Evolutionary conservation across 768 basidiomycete genomes (phyloP).

Genomic region (Cystobasidiopsis lactophilus): DNA sequence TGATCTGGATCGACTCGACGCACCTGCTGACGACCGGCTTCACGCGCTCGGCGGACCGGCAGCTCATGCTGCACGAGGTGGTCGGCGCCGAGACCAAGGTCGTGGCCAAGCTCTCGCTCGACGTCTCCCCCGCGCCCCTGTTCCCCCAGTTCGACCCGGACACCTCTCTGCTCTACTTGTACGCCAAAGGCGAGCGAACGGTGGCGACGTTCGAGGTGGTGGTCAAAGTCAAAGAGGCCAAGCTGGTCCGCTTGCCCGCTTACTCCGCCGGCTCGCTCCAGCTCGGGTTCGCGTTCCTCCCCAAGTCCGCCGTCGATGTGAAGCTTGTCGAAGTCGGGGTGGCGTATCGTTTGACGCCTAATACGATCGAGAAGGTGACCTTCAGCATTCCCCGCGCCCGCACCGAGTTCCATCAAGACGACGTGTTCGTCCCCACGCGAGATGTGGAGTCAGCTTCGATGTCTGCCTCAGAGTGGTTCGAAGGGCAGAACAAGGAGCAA

Average conservation of each 20-base stretch:
- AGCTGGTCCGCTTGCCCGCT: slow-evolving; percentile 21
- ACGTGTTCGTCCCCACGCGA: slow-evolving; percentile 24
- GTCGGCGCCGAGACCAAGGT: slow-evolving; percentile 9
- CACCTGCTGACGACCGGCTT: slow-evolving; percentile 25
- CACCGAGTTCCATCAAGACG: slow-evolving; percentile 27
- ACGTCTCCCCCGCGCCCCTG: slow-evolving; percentile 25
- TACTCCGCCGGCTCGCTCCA: slow-evolving; percentile 23
- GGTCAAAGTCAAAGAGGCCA: slow-evolving; percentile 8
- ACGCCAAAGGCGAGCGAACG: slow-evolving; percentile 25
- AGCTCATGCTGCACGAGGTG: slow-evolving; percentile 22
- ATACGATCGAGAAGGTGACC: slow-evolving; percentile 22
- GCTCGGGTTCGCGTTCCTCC: slow-evolving; percentile 21
- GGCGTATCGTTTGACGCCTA: slow-evolving; percentile 22
- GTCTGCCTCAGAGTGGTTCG: slow-evolving; percentile 19
- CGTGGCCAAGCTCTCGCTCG: slow-evolving; percentile 18
- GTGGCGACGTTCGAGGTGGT: slow-evolving; percentile 23
- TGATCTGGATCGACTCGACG: slow-evolving; percentile 22
- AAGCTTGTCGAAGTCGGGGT: slow-evolving; percentile 23
- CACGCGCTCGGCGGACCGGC: slow-evolving; percentile 23
- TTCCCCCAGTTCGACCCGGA: slow-evolving; percentile 26
- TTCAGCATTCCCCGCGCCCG: slow-evolving; percentile 25
- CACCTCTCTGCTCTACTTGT: slow-evolving; percentile 24
- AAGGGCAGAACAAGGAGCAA: slow-evolving; percentile 13
- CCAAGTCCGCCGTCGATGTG: slow-evolving; percentile 24
- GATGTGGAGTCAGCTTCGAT: slow-evolving; percentile 16